phyloP scores from a whole-genome alignment of 2,329 filamentous ascomycete genomes.

The Aspergillus nomiae region DNA sequence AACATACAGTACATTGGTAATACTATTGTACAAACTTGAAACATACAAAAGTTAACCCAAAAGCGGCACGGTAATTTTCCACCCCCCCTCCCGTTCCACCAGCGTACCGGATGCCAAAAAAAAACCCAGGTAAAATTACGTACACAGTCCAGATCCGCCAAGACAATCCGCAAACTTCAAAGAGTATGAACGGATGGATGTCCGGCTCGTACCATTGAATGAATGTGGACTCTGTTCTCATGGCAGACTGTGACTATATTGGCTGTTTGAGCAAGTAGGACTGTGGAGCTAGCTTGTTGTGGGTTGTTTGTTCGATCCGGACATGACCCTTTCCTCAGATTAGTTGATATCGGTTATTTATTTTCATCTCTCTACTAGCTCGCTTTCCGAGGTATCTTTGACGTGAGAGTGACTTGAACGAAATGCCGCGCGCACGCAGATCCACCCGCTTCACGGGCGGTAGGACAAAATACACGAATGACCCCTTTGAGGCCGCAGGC shows the following conservation, averaged over 20 bases:
- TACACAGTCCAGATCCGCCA: neutral
- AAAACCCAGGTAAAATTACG: neutral
- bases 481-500: slow-evolving; percentile 37
- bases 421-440: slow-evolving; percentile 36
- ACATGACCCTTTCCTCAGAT: neutral
- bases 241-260: neutral
- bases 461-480: slow-evolving; percentile 36
- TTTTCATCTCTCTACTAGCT: neutral
- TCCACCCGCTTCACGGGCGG: slow-evolving; percentile 35
- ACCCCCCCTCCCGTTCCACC: neutral
- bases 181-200: neutral
- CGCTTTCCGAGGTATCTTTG: too few species aligned
- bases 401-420: neutral
- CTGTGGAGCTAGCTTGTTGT: neutral
- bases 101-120: neutral
- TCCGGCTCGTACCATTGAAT: neutral
- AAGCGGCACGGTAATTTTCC: neutral
- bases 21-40: too few species aligned
- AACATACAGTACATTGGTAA: too few species aligned
- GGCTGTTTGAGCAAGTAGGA: neutral
- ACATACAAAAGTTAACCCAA: neutral
- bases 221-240: neutral
- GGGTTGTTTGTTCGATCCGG: neutral
- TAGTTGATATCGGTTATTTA: neutral
- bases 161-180: neutral